Base-by-base conservation (phyloP, 2,329 filamentous ascomycete species). In the Cladosporium sp. region DNA sequence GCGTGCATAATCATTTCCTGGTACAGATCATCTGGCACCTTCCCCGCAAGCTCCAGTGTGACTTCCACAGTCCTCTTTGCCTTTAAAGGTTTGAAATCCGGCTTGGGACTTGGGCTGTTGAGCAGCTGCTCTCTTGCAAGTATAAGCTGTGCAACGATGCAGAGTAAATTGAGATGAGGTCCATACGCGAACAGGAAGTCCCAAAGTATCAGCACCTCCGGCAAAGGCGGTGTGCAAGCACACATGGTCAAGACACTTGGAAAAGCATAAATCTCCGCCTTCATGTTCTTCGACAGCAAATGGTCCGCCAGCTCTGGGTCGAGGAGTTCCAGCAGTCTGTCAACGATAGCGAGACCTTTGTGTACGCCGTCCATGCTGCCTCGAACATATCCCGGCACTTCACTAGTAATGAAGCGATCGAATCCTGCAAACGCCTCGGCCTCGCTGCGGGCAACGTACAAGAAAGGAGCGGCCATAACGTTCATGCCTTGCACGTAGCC, bases 401-500 rank as follows among this genome's bases (percentile, higher is more conserved):
- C 94, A 64, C 86, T 84, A 1, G 92, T 96, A 68, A 99, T 88
- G 69, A 97, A 90, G 51, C 88, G 89, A 76, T 96, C 89, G 73
- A 99, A 97, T 1, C 93, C 90, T 5, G 92, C 89, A 73, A 96
- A 99, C 2, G 95, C 95, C 79, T 99, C 93, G 7, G 93, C 90
- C 80, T 99, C 95, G 76, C 92, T 97, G 65, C 93, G 89, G 1
- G 95, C 93, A 5, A 92, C 93, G 77, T 99, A 99, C 54, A 99
- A 84, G 75, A 99, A 97, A 0, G 95, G 95, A 0, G 95, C 95
- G 11, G 93, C 94, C 18, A 99, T 86, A 48, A 99, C 95, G 76
- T 99, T 99, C 94, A 99, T 98, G 70, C 95, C 95, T 79, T 99
- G 95, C 2, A 99, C 94, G 73, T 99, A 99, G 48, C 91, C 93